These are phyloP conservation scores for Colletotrichum sp. DNA, from an alignment of 2,329 filamentous ascomycete genomes.

Conservation along the genomic window DNA sequence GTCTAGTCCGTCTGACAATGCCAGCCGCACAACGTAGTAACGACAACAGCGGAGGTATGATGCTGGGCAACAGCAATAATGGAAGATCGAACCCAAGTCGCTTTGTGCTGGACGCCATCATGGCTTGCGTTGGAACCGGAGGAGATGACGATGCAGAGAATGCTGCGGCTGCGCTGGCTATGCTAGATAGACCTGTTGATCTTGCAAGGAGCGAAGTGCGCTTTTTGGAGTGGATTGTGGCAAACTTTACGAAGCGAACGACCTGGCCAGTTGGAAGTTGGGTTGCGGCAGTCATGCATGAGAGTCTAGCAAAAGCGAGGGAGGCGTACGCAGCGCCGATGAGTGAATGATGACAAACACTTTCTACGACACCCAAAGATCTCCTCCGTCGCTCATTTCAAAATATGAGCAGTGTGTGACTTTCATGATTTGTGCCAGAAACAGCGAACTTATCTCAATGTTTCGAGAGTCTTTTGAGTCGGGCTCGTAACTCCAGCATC, in stretches of 20 bases:
- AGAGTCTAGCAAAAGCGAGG: conserved; percentile 1
- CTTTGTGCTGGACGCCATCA: conserved; percentile 7
- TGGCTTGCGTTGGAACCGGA: neutral
- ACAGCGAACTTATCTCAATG: neutral
- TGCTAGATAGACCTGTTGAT: neutral
- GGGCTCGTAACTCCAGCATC: neutral
- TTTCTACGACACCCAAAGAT: neutral
- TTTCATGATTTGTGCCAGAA: fast-evolving
- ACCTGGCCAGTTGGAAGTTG: conserved; percentile 6
- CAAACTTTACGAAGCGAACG: neutral
- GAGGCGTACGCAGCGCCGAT: neutral
- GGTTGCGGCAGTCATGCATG: neutral
- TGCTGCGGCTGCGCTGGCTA: neutral
- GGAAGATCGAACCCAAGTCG: conserved; percentile 1
- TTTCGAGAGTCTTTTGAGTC: neutral
- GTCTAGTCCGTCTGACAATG: conserved; percentile 6
- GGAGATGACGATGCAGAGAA: neutral
- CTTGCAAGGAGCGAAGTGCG: neutral
- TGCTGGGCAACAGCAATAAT: neutral
- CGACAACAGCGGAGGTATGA: neutral
- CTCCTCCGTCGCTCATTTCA: neutral
- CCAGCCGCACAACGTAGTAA: neutral
- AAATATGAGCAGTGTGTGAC: neutral
- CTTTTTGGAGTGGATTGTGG: conserved; percentile 4
- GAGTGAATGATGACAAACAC: neutral